A percentile compares a stretch with the other conserved stretches of the same genome.
Evolutionary conservation across 495 filamentous ascomycete genomes (phyloP).

Genomic region (Immersiella caudata): DNA sequence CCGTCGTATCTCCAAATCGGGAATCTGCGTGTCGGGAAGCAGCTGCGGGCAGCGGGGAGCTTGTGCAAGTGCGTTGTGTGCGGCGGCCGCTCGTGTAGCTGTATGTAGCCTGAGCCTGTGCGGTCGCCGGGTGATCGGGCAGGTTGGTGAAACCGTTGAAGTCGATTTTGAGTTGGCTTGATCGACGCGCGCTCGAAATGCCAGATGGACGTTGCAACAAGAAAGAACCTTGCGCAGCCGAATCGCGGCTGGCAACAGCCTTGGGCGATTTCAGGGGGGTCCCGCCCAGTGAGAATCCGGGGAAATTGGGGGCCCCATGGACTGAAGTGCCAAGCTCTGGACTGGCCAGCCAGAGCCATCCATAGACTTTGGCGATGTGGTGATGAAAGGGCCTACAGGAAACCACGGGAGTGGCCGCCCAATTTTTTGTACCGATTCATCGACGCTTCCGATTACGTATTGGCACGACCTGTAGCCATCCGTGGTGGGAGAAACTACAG

Average conservation of each 20-base stretch:
- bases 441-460: no score
- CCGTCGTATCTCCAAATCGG: not conserved
- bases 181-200: not conserved
- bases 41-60: not conserved
- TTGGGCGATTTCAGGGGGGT: not conserved
- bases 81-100: not conserved
- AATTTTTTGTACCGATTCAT: no score
- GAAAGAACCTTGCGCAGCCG: constrained; percentile 9
- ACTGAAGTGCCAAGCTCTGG: not conserved
- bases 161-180: not conserved
- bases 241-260: not conserved
- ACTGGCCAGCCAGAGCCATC: constrained; percentile 3
- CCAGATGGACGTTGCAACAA: constrained; percentile 3
- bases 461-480: no score
- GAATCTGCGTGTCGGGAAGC: not conserved
- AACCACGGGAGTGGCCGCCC: no score
- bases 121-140: not conserved
- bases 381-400: no score
- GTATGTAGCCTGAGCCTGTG: not conserved
- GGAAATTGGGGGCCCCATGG: constrained; percentile 17
- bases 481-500: no score
- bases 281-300: constrained; percentile 7
- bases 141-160: not conserved
- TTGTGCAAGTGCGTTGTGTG: not conserved
- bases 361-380: not conserved